Base-by-base conservation (phyloP, 2,329 filamentous ascomycete species). In the Gyromitra esculenta region DNA sequence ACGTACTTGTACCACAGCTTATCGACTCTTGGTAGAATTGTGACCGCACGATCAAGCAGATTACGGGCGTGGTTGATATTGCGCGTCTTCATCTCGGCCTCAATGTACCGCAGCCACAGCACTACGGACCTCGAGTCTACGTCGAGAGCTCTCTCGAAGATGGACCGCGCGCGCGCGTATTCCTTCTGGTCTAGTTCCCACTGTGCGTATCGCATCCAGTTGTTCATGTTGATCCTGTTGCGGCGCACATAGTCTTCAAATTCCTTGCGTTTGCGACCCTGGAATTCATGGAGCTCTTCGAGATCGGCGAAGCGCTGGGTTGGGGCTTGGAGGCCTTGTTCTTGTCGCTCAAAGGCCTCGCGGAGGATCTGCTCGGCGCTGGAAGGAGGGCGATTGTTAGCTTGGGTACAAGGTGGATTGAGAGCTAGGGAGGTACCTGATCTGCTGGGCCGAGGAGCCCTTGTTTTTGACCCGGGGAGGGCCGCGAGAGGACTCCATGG, bases 1-100 rank as follows among this genome's bases (percentile, higher is more conserved):
- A 97, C 93, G 86, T 97, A 99, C 84, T 98, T 98, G 86, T 97
- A 99, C 96, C 96, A 99, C 43, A 99, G 86, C 87, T 98, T 98
- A 83, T 98, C 94, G 52, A 98, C 89, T 73, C 96, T 88, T 4
- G 96, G 96, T 50, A 97, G 86, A 72, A 96, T 92, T 0, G 94
- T 94, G 68, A 98, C 93, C n/a, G 96, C 94, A 71, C 96, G 91
- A 83, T 99, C 96, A 67, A 99, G 89, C 66, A 99, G 85, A 83
- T 99, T 99, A 75, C 96, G 88, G 43, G 96, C 94, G 87, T 98
- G 95, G 83, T 97, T 97, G 86, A 99, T 97, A 83, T 97, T 97
- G 80, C 94, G 87, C 78, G 87, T 91, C 85, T 96, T 96, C 92
- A 99, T 97, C 87, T 98, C 96, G 60, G 93, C 89, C 85, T 99